Evolutionary conservation across 768 basidiomycete species (phyloP), one percentile per base, ranked within the genome.

Genomic region (Filobasidium floriforme): DNA sequence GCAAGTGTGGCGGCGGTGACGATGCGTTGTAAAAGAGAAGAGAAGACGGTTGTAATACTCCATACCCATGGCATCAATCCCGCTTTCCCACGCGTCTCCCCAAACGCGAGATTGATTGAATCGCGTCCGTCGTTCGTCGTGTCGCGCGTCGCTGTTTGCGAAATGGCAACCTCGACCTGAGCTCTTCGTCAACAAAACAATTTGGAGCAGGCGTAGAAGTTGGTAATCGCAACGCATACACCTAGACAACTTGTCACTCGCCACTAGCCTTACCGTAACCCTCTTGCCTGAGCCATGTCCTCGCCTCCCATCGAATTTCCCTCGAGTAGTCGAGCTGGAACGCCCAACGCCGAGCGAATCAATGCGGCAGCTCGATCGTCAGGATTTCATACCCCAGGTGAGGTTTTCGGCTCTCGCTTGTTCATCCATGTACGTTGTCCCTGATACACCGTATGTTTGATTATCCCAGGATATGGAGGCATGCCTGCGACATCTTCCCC

Each of bases 301-400:
- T 79, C 77, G 7, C 78, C 79, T 3, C 79, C 79, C 1, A 72
- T 80, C 46, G 70, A 77, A 29, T 81, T 80, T 72, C 79, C 80
- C 0, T 75, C 76, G 1, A 79, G 77, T 0, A 79, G 78, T 0
- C 73, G 72, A 0, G 76, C 66, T 14, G 74, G 73, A n/a, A 75
- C 74, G 18, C 76, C 76, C 24, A 57, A 72, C 64, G 71, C 70
- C 41, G 65, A 61, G n/a, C 15, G 60, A 18, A 66, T 60, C 60
- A 66, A 60, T 32, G 65, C 32, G 57, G 61, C 37, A 26, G 57
- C 37, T 49, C 59, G 43, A 63, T 51, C 60, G 62, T 37, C 41
- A 65, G 46, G 40, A 19, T 54, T 59, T 54, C 41, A 29, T 61
- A 51, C 60, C 66, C 59, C 26, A 49, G 51, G 46, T 29, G 55